Conservation (phyloP, 305 asterid species). For the Fraxinus sp. region DNA sequence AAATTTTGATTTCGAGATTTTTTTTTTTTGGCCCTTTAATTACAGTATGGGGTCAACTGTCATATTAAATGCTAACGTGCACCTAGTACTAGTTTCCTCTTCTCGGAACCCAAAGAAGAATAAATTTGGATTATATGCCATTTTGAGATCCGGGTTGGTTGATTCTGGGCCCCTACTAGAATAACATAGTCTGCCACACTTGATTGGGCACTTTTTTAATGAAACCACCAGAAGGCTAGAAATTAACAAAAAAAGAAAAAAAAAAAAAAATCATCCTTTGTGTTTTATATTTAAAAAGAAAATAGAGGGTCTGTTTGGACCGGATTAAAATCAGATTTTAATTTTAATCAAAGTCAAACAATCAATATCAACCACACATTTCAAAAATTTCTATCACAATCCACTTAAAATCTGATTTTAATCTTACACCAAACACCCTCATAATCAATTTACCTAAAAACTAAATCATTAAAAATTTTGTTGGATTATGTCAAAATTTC, state of each 20-base stretch:
- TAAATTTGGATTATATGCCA: constrained; percentile 35
- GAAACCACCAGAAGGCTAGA: neutral
- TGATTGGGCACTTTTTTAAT: neutral
- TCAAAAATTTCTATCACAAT: too few species aligned
- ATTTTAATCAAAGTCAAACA: too few species aligned
- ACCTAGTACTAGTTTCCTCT: constrained; percentile 22
- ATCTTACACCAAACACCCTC: too few species aligned
- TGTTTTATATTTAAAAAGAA: neutral
- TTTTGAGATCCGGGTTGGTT: constrained; percentile 46
- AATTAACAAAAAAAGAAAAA: neutral
- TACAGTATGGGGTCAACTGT: neutral
- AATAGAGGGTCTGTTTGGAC: neutral
- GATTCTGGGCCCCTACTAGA: constrained; percentile 25
- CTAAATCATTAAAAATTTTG: neutral
- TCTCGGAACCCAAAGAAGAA: constrained; percentile 44
- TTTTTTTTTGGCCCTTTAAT: neutral
- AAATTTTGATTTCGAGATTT: neutral
- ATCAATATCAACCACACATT: too few species aligned
- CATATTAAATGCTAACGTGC: constrained; percentile 27
- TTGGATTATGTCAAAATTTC: neutral
- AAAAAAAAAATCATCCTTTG: too few species aligned
- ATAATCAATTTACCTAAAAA: neutral
- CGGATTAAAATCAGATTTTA: too few species aligned
- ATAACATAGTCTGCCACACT: constrained; percentile 23
- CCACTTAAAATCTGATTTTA: too few species aligned